Evolutionary conservation across 495 filamentous ascomycete species (phyloP).

Genomic region (Thermothielavioides terrestris): DNA sequence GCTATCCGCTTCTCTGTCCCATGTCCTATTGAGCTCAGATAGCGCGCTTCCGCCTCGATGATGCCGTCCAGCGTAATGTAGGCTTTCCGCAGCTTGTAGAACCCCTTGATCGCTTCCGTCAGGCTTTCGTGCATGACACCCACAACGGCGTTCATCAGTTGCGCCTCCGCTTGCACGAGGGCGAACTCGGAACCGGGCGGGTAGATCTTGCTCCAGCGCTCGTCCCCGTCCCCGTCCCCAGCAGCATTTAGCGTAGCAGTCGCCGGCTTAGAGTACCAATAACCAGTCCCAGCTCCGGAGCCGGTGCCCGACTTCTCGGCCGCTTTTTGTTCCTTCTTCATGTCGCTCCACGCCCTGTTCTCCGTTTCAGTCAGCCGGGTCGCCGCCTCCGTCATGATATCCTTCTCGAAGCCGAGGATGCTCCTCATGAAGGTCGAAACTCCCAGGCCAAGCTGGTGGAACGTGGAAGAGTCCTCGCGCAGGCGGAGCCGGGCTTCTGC

Average conservation of each 20-base stretch:
- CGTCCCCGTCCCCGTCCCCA: too few relatives aligned
- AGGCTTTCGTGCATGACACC: conserved; percentile 86
- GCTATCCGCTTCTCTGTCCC: background rate
- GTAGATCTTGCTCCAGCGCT: conserved; percentile 54
- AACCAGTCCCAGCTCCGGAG: conserved; percentile 14
- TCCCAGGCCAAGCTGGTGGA: conserved; percentile 78
- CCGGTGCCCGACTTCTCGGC: conserved; percentile 21
- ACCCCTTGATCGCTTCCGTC: conserved; percentile 82
- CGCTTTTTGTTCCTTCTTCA: conserved; percentile 60
- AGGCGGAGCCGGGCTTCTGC: conserved; percentile 70
- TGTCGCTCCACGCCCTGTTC: conserved; percentile 64
- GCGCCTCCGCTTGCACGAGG: conserved; percentile 63
- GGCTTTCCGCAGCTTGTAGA: conserved; percentile 88
- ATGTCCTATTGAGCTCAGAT: conserved; percentile 24
- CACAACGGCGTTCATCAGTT: conserved; percentile 84
- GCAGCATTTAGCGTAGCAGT: conserved; percentile 6
- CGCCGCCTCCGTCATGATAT: conserved; percentile 82
- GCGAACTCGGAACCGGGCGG: conserved; percentile 77
- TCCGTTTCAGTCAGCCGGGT: conserved; percentile 71
- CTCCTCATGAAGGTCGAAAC: conserved; percentile 78
- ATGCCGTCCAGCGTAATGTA: conserved; percentile 77
- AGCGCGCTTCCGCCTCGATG: conserved; percentile 38
- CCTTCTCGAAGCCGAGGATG: conserved; percentile 86
- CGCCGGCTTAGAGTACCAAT: conserved; percentile 16
- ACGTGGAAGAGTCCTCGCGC: conserved; percentile 68